phyloP scores from a whole-genome alignment of 306 rosid genomes.

The Mimosa pudica region DNA sequence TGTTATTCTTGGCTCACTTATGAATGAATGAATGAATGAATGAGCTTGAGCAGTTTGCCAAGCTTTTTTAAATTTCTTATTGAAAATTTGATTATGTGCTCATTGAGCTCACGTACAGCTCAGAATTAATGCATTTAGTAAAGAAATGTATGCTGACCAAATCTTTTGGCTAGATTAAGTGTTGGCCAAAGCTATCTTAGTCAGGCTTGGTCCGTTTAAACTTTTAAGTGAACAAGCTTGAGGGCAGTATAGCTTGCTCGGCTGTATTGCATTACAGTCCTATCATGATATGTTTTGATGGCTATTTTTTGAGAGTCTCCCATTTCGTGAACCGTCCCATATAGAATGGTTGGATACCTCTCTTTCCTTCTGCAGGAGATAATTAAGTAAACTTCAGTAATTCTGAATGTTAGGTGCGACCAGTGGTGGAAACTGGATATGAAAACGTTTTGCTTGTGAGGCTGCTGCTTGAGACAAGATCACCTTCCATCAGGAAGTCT shows the following conservation, averaged over 20 bases:
- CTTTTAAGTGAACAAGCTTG: not conserved
- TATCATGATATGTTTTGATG: not conserved
- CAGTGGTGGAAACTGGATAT: conserved; percentile 96
- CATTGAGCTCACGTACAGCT: not conserved
- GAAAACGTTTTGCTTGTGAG: conserved; percentile 87
- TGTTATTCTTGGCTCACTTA: not conserved
- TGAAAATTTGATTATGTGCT: not conserved
- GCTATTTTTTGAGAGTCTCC: not conserved
- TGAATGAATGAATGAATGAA: not conserved
- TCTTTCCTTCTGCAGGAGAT: not conserved
- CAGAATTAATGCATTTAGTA: not conserved
- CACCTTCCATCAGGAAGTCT: conserved; percentile 66
- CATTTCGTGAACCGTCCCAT: conserved; percentile 12
- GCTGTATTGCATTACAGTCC: not conserved
- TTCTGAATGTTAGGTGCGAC: conserved; percentile 76
- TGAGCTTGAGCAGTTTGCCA: not conserved
- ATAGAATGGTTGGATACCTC: conserved; percentile 14
- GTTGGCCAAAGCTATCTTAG: not conserved
- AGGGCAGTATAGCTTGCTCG: not conserved
- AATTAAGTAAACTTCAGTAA: conserved; percentile 24
- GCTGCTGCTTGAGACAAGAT: conserved; percentile 74
- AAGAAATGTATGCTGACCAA: not conserved
- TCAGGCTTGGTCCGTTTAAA: not conserved
- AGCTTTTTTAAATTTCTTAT: not conserved
- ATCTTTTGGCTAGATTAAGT: not conserved